Conservation (phyloP, 23 red algal species). For the Pyropia yezoensis region DNA sequence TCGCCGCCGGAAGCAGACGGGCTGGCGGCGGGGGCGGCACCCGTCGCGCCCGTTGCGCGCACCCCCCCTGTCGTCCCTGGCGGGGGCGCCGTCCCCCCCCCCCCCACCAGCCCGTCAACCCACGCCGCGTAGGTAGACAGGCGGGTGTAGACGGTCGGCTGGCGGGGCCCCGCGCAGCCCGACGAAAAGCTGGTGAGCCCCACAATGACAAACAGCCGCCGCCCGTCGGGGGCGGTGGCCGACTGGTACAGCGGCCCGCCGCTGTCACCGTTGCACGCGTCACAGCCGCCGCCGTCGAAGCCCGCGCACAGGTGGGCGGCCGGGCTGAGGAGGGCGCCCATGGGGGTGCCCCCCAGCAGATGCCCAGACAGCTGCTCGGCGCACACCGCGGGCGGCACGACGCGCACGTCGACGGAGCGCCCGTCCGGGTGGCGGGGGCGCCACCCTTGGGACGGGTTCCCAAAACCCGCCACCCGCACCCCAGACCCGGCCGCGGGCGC, state of each 20-base stretch:
- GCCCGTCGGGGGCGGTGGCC: conserved; percentile 12
- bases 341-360: too few species aligned
- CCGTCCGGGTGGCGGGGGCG: not conserved
- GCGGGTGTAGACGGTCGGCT: too few species aligned
- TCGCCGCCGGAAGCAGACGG: too few species aligned
- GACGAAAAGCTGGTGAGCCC: conserved; percentile 17
- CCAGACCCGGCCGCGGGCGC: conserved; percentile 15
- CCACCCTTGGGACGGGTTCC: conserved; percentile 9
- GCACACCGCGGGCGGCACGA: conserved; percentile 7
- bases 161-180: too few species aligned
- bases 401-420: conserved; percentile 32
- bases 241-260: conserved; percentile 18
- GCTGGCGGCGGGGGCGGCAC: too few species aligned
- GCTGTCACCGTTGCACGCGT: conserved; percentile 30
- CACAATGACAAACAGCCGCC: conserved; percentile 42
- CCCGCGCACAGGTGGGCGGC: conserved; percentile 38
- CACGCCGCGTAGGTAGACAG: too few species aligned
- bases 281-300: conserved; percentile 20
- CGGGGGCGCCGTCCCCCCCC: too few species aligned
- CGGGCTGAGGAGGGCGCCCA: not conserved
- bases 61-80: too few species aligned
- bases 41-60: too few species aligned
- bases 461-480: conserved; percentile 31
- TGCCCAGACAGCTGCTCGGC: not conserved
- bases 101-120: too few species aligned